A percentile compares a stretch with the other conserved stretches of the same genome.
These are phyloP conservation scores for Neurospora pannonica DNA, from an alignment of 495 filamentous ascomycete genomes.

Conservation along the genomic window DNA sequence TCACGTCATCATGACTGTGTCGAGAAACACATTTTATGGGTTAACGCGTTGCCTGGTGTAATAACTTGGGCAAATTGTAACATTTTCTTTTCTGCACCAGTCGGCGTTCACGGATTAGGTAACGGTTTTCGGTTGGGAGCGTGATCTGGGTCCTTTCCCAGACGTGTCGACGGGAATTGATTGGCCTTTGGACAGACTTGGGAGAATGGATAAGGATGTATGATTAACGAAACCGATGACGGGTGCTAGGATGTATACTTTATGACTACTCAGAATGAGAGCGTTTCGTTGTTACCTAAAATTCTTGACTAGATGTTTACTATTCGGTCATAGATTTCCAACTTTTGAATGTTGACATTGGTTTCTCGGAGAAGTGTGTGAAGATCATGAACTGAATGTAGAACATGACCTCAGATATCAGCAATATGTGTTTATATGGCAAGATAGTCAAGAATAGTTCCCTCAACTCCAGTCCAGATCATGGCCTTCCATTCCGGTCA, in stretches of 20 bases:
- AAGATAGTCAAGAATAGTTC: neutral
- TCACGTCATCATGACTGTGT: neutral
- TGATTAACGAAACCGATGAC: neutral
- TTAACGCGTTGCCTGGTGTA: neutral
- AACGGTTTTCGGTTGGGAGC: too few relatives aligned
- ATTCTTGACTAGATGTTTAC: neutral
- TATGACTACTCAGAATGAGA: neutral
- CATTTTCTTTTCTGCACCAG: neutral
- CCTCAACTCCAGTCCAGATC: neutral
- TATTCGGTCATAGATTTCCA: neutral
- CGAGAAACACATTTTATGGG: neutral
- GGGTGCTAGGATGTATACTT: neutral
- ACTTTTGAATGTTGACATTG: neutral
- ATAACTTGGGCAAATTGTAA: neutral
- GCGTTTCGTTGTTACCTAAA: neutral
- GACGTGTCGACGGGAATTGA: too few relatives aligned
- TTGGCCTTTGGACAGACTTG: neutral
- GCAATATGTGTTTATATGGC: neutral
- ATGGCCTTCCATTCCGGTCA: neutral
- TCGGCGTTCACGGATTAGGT: neutral
- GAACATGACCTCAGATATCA: neutral
- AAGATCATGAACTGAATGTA: neutral
- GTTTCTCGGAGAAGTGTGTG: neutral
- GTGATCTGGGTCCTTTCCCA: too few relatives aligned
- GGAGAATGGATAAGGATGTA: neutral